Percentiles rank a stretch among this genome's conserved stretches.
Conservation (phyloP, 2,329 filamentous ascomycete genomes). For the Verticillium albo-atrum region DNA sequence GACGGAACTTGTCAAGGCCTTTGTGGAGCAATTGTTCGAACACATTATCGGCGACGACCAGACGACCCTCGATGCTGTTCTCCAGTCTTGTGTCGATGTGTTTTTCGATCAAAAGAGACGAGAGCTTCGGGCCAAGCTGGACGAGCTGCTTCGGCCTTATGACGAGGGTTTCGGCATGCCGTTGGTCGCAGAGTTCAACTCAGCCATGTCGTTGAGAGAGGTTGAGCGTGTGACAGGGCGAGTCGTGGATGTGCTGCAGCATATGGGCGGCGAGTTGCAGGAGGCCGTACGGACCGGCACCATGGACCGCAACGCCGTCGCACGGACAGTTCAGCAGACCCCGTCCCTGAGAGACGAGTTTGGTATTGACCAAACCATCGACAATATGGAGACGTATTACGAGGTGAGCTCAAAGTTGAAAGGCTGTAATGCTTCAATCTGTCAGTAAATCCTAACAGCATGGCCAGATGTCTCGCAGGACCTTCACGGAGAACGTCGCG, state of each 20-base stretch:
- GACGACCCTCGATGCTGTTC: conserved; percentile 22
- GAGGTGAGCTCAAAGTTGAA: conserved; percentile 16
- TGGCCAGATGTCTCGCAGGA: conserved; percentile 23
- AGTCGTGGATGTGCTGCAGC: conserved; percentile 6
- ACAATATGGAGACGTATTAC: conserved; percentile 35
- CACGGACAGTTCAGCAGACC: conserved; percentile 12
- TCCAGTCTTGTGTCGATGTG: conserved; percentile 25
- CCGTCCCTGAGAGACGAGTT: conserved; percentile 21
- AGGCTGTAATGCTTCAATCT: conserved; percentile 7
- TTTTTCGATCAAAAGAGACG: conserved; percentile 29
- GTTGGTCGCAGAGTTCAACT: neutral
- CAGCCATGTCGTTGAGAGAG: conserved; percentile 5
- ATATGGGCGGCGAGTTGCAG: conserved; percentile 12
- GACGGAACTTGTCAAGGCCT: conserved; percentile 19
- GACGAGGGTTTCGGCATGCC: neutral
- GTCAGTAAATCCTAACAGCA: neutral
- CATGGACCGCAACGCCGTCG: conserved; percentile 4
- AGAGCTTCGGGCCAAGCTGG: conserved; percentile 32
- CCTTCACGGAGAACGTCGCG: conserved; percentile 26
- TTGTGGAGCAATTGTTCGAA: conserved; percentile 25
- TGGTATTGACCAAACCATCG: conserved; percentile 25
- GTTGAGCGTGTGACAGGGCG: conserved; percentile 9
- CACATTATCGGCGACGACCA: conserved; percentile 34
- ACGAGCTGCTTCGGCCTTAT: conserved; percentile 33
- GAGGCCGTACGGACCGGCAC: neutral